Base-by-base conservation (phyloP, 129 eudicot species). In the Gnaphalium uliginosum region DNA sequence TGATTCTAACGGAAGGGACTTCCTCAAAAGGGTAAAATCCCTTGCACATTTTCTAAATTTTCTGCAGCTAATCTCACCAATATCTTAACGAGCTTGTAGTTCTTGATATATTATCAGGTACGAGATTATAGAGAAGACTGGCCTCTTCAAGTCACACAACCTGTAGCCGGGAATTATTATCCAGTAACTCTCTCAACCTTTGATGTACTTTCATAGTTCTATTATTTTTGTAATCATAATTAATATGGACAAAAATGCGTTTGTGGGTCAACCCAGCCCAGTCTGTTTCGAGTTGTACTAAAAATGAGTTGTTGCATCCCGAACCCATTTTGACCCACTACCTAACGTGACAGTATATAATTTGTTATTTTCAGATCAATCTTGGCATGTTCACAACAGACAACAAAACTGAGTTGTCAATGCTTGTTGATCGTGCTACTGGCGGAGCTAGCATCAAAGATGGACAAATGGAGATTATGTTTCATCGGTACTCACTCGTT, bases 161-260 rank as follows among this genome's bases (percentile, higher is more conserved):
- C 98, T 61, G 87, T 93, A n/a, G 96, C 98, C 1, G 98, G 96
- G 64, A 93, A 93, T 80, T 93, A 93, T 72, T 93, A 93, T 81
- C 98, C 98, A 26, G 96, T 93, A 86, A 81, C 48, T 78, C 27
- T 58, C 75, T 71, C 61, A 21, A 68, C 76, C 82, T 53, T 32
- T 46, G 32, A 71, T 58, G 41, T 61, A 2, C 2, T n/a, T 2
- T 19, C 23, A 1, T 30, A 19, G 10, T 7, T 66, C 37, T 32
- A 32, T 66, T 10, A 2, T 33, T 66, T 9, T 66, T 19, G 6
- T 9, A 66, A 2, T 13, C 8, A 18, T n/a, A 54, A 54, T 54
- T 54, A 6, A 18, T 21, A 51, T 51, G n/a, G 58, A 17, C 58
- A 51, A 51, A 1, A 51, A 15, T 1, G 22, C 6, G 21, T 51